phyloP scores from a whole-genome alignment of 2,329 filamentous ascomycete species.

The Pseudopyricularia cyperi region DNA sequence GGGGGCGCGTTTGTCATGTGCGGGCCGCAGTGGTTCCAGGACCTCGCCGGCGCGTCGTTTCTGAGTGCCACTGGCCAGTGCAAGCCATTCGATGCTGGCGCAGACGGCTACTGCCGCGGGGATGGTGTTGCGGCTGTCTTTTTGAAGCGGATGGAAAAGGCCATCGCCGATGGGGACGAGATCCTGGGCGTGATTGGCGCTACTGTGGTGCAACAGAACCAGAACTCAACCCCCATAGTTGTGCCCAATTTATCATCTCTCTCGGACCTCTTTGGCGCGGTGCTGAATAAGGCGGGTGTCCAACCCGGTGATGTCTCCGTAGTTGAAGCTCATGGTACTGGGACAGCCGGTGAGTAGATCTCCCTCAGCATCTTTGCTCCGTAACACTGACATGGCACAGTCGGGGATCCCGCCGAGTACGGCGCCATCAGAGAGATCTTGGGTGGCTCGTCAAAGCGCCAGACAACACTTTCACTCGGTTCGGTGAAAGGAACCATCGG shows the following conservation, averaged over 20 bases:
- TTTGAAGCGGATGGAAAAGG: constrained; percentile 31
- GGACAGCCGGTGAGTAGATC: constrained; percentile 14
- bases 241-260: constrained; percentile 14
- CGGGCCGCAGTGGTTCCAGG: constrained; percentile 10
- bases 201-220: constrained; percentile 26
- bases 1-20: constrained; percentile 27
- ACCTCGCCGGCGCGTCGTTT: constrained; percentile 16
- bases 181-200: constrained; percentile 24
- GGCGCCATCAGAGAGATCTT: constrained; percentile 17
- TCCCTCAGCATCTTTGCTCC: not conserved
- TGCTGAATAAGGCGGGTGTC: constrained; percentile 14
- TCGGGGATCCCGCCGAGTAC: constrained; percentile 22
- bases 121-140: constrained; percentile 31
- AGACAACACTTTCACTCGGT: constrained; percentile 8
- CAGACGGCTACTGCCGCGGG: constrained; percentile 36
- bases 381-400: constrained; percentile 4
- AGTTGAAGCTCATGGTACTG: constrained; percentile 29
- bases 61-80: constrained; percentile 16
- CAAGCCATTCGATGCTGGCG: constrained; percentile 16
- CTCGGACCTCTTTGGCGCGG: constrained; percentile 15
- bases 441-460: constrained; percentile 15
- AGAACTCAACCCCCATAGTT: constrained; percentile 15
- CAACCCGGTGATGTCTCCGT: constrained; percentile 13
- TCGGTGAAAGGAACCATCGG: constrained; percentile 21
- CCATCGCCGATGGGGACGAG: constrained; percentile 30